Percentiles rank a stretch among this genome's conserved stretches.
Conservation (phyloP, 495 filamentous ascomycete genomes). For the Aspergillus bertholletiae region DNA sequence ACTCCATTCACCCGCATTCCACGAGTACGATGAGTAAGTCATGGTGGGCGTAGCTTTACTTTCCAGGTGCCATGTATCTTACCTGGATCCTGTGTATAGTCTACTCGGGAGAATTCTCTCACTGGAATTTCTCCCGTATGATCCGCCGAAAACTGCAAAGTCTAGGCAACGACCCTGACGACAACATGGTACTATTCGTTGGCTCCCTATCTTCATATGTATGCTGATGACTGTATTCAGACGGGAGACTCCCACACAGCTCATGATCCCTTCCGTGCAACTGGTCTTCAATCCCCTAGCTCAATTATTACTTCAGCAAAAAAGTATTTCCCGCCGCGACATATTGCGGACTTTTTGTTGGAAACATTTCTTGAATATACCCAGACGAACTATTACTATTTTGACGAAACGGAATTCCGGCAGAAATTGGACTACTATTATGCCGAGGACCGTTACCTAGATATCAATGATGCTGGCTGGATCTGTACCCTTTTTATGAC, state of each 20-base stretch:
- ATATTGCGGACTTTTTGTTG: slow-evolving; percentile 12
- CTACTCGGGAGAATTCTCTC: slow-evolving; percentile 14
- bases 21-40: slow-evolving; percentile 17
- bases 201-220: too few relatives aligned
- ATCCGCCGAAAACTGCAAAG: slow-evolving; percentile 11
- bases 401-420: slow-evolving; percentile 11
- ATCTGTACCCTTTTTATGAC: slow-evolving; percentile 21
- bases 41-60: background rate
- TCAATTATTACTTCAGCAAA: slow-evolving; percentile 7
- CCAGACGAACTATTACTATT: slow-evolving; percentile 17
- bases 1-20: slow-evolving; percentile 16
- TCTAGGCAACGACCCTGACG: slow-evolving; percentile 5
- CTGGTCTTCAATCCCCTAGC: slow-evolving; percentile 11
- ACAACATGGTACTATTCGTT: slow-evolving; percentile 2
- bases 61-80: background rate
- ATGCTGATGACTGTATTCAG: background rate
- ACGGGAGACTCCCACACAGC: background rate
- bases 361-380: slow-evolving; percentile 11
- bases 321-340: slow-evolving; percentile 10
- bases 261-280: slow-evolving; percentile 8
- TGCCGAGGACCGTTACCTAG: background rate
- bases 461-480: slow-evolving; percentile 17
- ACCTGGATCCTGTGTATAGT: background rate
- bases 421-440: slow-evolving; percentile 13
- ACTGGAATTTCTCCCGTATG: slow-evolving; percentile 16